phyloP scores from a whole-genome alignment of 169 alveolate genomes.

The Eimeria acervulina region DNA sequence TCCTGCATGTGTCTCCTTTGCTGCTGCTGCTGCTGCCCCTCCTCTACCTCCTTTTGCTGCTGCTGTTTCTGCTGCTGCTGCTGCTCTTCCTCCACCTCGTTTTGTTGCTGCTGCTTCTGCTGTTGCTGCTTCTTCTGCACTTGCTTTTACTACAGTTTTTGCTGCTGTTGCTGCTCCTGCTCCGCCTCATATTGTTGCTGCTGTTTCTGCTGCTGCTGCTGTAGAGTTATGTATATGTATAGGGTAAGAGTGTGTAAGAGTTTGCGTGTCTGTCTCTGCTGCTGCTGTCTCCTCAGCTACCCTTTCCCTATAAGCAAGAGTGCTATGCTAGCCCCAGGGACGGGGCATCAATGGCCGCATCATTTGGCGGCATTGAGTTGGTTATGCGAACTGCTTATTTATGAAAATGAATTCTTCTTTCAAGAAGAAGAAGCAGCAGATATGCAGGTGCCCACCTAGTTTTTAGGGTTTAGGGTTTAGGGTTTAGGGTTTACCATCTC shows the following conservation, averaged over 20 bases:
- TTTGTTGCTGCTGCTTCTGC: no score
- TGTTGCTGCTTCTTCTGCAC: no score
- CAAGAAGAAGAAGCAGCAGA: constrained; percentile 83
- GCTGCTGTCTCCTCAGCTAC: constrained; percentile 81
- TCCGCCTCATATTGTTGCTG: no score
- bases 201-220: neutral
- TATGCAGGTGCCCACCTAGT: neutral
- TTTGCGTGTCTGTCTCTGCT: neutral
- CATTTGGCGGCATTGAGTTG: constrained; percentile 90
- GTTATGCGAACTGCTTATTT: constrained; percentile 90
- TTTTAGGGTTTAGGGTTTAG: constrained; percentile 37
- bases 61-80: no score
- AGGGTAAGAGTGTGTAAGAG: no score
- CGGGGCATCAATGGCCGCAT: constrained; percentile 90
- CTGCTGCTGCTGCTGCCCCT: no score
- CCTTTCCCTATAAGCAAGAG: constrained; percentile 90
- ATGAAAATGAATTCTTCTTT: constrained; percentile 89
- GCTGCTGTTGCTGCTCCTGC: neutral
- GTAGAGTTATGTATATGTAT: no score
- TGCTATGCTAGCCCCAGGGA: constrained; percentile 91
- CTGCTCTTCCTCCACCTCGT: no score
- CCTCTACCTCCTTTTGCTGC: no score
- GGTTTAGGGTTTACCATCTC: neutral
- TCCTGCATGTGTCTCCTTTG: no score
- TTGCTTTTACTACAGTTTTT: neutral